Base-by-base conservation (phyloP, 441 rosid genomes). In the Hura crepitans region DNA sequence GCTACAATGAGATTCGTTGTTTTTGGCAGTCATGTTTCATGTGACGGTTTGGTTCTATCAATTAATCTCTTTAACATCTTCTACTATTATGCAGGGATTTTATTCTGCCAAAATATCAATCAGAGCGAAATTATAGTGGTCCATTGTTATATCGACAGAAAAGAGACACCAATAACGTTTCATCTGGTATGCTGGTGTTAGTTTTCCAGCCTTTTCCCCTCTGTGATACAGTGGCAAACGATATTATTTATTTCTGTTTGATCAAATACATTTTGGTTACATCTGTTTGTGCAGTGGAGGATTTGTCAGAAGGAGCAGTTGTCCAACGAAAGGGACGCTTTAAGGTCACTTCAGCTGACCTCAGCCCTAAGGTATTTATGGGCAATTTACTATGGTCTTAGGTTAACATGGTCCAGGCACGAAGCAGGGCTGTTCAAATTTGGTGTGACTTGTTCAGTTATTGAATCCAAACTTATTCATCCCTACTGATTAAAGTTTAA, bases 261-360 rank as follows among this genome's bases (percentile, higher is more conserved):
- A 28, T 25, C 33, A 37, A 31, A 45, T 20, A 7, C 62, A 0
- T 75, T 70, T 39, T 33, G 51, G 23, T 72, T 65, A 23, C 67
- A 53, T 65, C 39, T 66, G 66, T 65, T 31, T 66, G 31, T 78
- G 73, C 82, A 86, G 90, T 64, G 47, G 98, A 95, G 68, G 96
- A 89, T 81, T 42, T 81, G 31, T 76, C 95, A 66, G 96, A 92
- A 70, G 92, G 92, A 66, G 87, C 93, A 51, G 84, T 90, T 71
- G 89, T 90, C 74, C 92, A 86, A 76, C 79, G 85, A 59, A 93
- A 82, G 82, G 98, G 98, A 68, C 93, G 97, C 53, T 92, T 95
- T 84, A 87, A 95, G 83, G 89, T 92, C 71, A 95, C 96, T 67
- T 87, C 92, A 75, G 89, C 87, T 63, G 98, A 95, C 61, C 83